Base-by-base conservation (phyloP, 2,329 filamentous ascomycete genomes). In the Cladosporium halotolerans region DNA sequence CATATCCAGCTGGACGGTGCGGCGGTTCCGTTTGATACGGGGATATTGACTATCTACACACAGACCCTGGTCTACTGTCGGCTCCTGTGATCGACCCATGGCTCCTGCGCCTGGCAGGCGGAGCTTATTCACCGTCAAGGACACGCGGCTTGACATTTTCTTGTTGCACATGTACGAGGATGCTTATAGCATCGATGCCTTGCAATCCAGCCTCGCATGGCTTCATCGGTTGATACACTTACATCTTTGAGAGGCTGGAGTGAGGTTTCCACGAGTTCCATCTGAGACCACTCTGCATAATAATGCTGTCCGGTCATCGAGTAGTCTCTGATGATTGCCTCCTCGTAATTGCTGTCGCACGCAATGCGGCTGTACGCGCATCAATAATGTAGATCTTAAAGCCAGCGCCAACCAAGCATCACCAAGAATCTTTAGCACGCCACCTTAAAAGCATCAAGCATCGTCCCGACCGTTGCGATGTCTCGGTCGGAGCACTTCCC, bases 371-470 rank as follows among this genome's bases (percentile, higher is more conserved):
- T 33, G 41, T 18, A 51, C 48, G 18, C 48, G 40, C 34, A 44
- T 32, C 32, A 38, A 44, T 38, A 44, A 43, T 33, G 48, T 39
- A 51, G 48, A 51, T 51, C 48, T 14, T 51, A 51, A 33, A 9
- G 33, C 11, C 16, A 43, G 10, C 16, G n/a, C 40, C 48, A n/a
- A 9, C 16, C 34, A 51, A 51, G 48, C 48, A 38, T 44, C 40
- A 51, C 40, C 48, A 51, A 51, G 48, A 31, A 40, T 51, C 44
- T 32, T 51, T 51, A 39, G 48, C 32, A 44, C 16, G 14, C 13
- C 41, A 44, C 48, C 34, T 36, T 51, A 51, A 44, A n/a, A 23
- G 9, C 40, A 43, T 44, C 40, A 51, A 51, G 48, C 48, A 44
- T 16, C 23, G 32, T 9, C 18, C 31, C n/a, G 4, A 32, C n/a